Evolutionary conservation across 306 rosid genomes (phyloP).

Genomic region (Chamaecrista fasciculata): DNA sequence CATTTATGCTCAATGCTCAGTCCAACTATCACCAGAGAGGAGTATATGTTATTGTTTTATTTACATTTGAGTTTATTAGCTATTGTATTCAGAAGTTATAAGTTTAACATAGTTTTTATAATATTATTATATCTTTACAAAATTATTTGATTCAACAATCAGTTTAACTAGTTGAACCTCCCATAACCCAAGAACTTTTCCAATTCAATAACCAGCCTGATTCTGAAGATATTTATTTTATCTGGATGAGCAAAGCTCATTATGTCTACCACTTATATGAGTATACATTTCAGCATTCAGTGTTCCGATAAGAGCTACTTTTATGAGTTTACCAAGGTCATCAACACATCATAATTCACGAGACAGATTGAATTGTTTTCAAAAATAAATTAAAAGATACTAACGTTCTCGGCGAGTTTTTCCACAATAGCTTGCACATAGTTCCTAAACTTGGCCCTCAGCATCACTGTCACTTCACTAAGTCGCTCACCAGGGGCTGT

Average conservation of each 20-base stretch:
- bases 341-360: slow-evolving; percentile 2
- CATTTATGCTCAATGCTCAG: slow-evolving; percentile 8
- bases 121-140: no score
- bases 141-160: no score
- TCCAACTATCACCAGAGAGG: no score
- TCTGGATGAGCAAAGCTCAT: neutral
- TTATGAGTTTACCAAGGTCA: neutral
- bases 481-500: slow-evolving; percentile 91
- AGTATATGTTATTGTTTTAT: no score
- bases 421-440: slow-evolving; percentile 87
- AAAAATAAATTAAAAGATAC: slow-evolving; percentile 32
- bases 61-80: no score
- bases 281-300: neutral
- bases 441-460: slow-evolving; percentile 90
- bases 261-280: neutral
- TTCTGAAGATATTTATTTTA: no score
- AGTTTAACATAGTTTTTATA: no score
- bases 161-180: no score
- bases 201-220: no score
- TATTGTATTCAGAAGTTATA: no score
- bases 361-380: neutral
- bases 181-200: no score
- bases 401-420: slow-evolving; percentile 83
- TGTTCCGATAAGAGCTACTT: neutral
- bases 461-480: slow-evolving; percentile 97